Evolutionary conservation across 768 basidiomycete species (phyloP), one percentile per base, ranked within the genome.

Genomic region (Tephrocybe sp.): DNA sequence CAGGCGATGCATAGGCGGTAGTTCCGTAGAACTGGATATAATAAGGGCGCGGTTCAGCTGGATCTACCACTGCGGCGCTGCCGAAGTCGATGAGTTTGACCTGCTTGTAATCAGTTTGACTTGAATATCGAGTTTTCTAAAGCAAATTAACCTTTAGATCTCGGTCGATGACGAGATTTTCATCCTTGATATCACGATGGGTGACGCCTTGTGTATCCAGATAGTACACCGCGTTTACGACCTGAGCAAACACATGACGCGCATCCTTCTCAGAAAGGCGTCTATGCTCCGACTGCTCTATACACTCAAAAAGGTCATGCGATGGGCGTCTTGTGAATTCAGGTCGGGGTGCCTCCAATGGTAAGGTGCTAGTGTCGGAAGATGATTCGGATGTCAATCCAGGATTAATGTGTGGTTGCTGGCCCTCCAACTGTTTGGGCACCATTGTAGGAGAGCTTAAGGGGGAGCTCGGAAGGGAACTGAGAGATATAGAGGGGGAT

Each of bases 61-160:
- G 82, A 64, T 93, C 83, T 44, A 81, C 81, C 52, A 88, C 77
- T 23, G 87, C 86, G 23, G 93, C 92, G 58, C 89, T 91, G 41
- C 95, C 95, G 66, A 98, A 98, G 71, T 98, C 95, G 62, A 98
- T 94, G 44, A 98, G 77, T 66, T 98, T 98, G 62, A 96, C 88
- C 86, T 92, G 65, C 51, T 33, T 37, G 7, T 6, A 34, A 23
- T 56, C 7, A 32, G 49, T 26, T 32, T 18, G 45, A 28, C 28
- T 11, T n/a, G 20, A 30, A 24, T 10, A 10, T 20, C 34, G 6
- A 47, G 34, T 36, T 12, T 36, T 4, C 12, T 8, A 24, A 12
- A 23, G 38, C 4, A 17, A 2, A 41, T 71, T 53, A 62, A 86
- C 88, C 72, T 81, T 87, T 55, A 90, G 75, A 55, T 88, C 71